Conservation (phyloP, 1,139 yeast species). For the Sugiyamaella japonica region DNA sequence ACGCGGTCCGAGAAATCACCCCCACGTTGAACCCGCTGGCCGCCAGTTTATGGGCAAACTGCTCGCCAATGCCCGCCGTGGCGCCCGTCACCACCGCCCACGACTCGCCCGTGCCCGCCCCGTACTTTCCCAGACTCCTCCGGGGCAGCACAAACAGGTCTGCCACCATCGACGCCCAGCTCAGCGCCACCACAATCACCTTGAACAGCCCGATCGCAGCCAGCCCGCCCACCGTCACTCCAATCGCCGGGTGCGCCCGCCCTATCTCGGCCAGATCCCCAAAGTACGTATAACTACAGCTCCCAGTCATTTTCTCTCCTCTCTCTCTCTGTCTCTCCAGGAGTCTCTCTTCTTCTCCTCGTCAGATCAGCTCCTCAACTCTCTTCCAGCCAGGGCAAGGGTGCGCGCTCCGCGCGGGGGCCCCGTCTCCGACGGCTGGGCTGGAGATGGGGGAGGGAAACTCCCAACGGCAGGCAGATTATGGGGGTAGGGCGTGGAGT, state of each 20-base stretch:
- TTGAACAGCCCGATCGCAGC: slow-evolving; percentile 52
- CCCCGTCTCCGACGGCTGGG: too few relatives aligned
- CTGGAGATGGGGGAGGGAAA: too few relatives aligned
- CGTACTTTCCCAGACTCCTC: slow-evolving; percentile 64
- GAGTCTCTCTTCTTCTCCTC: not conserved
- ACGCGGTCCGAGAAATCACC: slow-evolving; percentile 78
- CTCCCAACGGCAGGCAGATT: too few relatives aligned
- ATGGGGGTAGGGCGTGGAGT: too few relatives aligned
- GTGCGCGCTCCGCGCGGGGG: too few relatives aligned
- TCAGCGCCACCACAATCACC: slow-evolving; percentile 45
- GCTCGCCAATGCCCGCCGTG: slow-evolving; percentile 96
- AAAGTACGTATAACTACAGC: not conserved
- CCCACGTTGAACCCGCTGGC: slow-evolving; percentile 77
- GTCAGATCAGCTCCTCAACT: not conserved
- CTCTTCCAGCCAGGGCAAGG: too few relatives aligned
- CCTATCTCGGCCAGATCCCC: slow-evolving; percentile 8
- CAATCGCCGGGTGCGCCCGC: not conserved
- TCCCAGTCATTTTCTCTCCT: not conserved
- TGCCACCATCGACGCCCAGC: slow-evolving; percentile 47
- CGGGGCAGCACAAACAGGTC: slow-evolving; percentile 68
- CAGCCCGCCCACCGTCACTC: slow-evolving; percentile 23
- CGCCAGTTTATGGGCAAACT: slow-evolving; percentile 84
- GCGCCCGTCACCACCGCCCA: slow-evolving; percentile 98
- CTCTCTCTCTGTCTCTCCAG: not conserved
- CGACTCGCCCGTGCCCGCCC: slow-evolving; percentile 48